phyloP scores from a whole-genome alignment of 441 rosid genomes.

The Gossypium trilobum region DNA sequence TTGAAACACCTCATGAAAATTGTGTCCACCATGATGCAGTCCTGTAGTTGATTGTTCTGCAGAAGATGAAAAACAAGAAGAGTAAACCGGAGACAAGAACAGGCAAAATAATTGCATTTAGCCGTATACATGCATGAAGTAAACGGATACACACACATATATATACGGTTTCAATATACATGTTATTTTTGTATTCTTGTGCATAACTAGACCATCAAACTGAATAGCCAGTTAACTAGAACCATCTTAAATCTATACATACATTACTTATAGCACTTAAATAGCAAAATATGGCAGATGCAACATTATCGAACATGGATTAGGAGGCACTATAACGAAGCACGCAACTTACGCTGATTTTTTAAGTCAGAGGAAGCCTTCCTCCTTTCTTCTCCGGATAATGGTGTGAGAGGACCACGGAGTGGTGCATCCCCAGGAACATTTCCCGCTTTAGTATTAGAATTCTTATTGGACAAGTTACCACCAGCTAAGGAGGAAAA shows the following conservation, averaged over 20 bases:
- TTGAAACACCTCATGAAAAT: slow-evolving; percentile 69
- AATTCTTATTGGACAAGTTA: slow-evolving; percentile 7
- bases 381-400: slow-evolving; percentile 36
- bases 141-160: not conserved
- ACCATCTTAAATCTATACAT: not conserved
- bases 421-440: slow-evolving; percentile 26
- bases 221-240: not conserved
- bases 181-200: not conserved
- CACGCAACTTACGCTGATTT: slow-evolving; percentile 26
- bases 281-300: not conserved
- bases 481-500: slow-evolving; percentile 19
- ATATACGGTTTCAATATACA: not conserved
- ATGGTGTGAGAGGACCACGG: slow-evolving; percentile 30
- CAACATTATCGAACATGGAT: not conserved
- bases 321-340: slow-evolving; percentile 20
- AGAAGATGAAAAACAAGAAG: not conserved
- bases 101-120: not conserved
- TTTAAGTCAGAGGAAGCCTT: slow-evolving; percentile 34
- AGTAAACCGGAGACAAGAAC: not conserved
- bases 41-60: slow-evolving; percentile 44
- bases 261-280: not conserved
- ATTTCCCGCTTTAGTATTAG: slow-evolving; percentile 22
- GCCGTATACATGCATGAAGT: not conserved
- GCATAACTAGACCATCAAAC: not conserved
- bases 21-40: slow-evolving; percentile 48